A percentile compares a stretch with the other conserved stretches of the same genome.
These are phyloP conservation scores for Orychophragmus violaceus DNA, from an alignment of 345 rosid genomes.

Conservation along the genomic window DNA sequence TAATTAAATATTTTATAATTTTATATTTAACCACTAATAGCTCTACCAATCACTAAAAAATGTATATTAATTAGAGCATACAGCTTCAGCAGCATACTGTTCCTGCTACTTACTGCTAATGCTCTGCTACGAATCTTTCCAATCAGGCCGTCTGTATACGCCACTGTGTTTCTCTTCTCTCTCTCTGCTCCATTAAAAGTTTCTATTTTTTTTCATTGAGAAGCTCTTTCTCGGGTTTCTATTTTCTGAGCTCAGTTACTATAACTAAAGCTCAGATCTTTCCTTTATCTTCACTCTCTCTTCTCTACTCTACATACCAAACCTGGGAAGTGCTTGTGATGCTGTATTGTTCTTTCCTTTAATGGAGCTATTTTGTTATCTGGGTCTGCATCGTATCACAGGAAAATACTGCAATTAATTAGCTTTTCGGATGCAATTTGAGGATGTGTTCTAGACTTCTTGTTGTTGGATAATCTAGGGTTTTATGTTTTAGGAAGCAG, in stretches of 20 bases:
- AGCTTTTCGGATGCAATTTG: neutral
- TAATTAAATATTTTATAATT: too few species aligned
- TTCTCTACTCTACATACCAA: conserved; percentile 5
- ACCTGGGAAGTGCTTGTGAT: conserved; percentile 18
- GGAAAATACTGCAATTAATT: neutral
- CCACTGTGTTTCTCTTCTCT: neutral
- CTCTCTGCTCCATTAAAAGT: conserved; percentile 20
- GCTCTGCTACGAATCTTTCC: too few species aligned
- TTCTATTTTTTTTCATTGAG: neutral
- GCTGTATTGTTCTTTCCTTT: too few species aligned
- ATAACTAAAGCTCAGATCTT: conserved; percentile 21
- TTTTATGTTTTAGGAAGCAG: conserved; percentile 2
- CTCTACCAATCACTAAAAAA: too few species aligned
- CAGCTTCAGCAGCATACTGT: too few species aligned
- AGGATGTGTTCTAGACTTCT: neutral
- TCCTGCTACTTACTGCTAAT: too few species aligned
- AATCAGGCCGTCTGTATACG: too few species aligned
- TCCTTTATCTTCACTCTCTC: neutral
- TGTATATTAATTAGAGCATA: too few species aligned
- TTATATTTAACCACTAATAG: too few species aligned
- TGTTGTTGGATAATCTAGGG: conserved; percentile 14
- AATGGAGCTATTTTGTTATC: conserved; percentile 1
- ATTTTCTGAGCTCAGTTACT: conserved; percentile 19
- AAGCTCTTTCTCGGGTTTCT: conserved; percentile 20
- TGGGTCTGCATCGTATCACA: conserved; percentile 3